Conservation (phyloP, 805 yeast genomes). For the Yamadazyma phyllophila region DNA sequence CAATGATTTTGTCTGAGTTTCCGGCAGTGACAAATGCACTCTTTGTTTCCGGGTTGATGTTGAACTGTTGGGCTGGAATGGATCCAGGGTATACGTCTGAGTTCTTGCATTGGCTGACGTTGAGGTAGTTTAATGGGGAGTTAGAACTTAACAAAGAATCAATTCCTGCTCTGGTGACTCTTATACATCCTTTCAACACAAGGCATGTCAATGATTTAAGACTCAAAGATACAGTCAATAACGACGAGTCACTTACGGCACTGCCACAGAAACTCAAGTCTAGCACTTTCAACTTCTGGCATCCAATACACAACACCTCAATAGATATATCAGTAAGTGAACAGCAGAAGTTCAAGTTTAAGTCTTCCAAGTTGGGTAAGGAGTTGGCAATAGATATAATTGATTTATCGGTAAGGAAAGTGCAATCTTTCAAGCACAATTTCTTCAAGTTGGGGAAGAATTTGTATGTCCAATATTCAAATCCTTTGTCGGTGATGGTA, state of each 20-base stretch:
- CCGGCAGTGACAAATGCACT: constrained; percentile 59
- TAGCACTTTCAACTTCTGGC: constrained; percentile 50
- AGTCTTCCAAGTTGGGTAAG: constrained; percentile 52
- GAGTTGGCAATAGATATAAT: constrained; percentile 60
- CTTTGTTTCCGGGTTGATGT: constrained; percentile 49
- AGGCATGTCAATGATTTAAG: constrained; percentile 48
- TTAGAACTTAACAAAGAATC: constrained; percentile 63
- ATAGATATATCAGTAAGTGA: constrained; percentile 67
- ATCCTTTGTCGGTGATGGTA: constrained; percentile 73
- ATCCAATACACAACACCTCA: constrained; percentile 65
- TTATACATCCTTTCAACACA: constrained; percentile 63
- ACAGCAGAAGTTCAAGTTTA: constrained; percentile 74
- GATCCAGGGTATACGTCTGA: constrained; percentile 62
- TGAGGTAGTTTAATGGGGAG: constrained; percentile 49
- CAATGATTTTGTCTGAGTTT: constrained; percentile 53
- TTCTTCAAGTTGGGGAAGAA: constrained; percentile 52
- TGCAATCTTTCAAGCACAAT: constrained; percentile 66
- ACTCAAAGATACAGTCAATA: constrained; percentile 57
- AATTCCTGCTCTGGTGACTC: constrained; percentile 76
- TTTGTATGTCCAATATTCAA: constrained; percentile 59
- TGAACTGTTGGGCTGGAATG: constrained; percentile 54
- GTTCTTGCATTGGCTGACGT: constrained; percentile 71
- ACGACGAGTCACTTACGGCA: constrained; percentile 72
- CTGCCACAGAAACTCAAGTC: constrained; percentile 75
- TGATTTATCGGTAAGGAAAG: constrained; percentile 66